Evolutionary conservation across 1,139 yeast genomes (phyloP), one percentile per base, ranked within the genome.

Genomic region (Debaryomyces subglobosus): DNA sequence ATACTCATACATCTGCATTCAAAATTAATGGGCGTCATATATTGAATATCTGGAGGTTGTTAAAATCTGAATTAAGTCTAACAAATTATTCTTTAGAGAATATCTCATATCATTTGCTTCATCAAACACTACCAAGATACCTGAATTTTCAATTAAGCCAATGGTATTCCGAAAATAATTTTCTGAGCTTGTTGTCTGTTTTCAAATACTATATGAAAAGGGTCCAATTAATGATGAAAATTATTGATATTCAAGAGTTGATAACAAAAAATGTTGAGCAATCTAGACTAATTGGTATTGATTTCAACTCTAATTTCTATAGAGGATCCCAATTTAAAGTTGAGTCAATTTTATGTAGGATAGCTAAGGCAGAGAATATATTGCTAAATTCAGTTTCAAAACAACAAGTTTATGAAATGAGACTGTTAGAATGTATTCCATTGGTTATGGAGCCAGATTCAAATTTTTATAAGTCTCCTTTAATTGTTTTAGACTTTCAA

Each of bases 261-360:
- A 74, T 94, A 1, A 75, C 85, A 6, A 77, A 85, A 56, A 89
- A 89, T 43, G 82, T 87, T 16, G 98, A 92, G 56, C 89, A 89
- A 63, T 90, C 97, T 0, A 74, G 97, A 41, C 67, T 94, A 34
- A 80, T 91, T 36, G 99, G 99, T 0, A 83, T 94, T 38, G 98
- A 94, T 59, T 94, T 91, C 64, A 81, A 85, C 61, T 90, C 97
- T 1, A 91, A 91, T 15, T 82, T 88, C 53, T 86, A 89, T 48
- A 71, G 99, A 52, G 99, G 99, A 0, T 91, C 98, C 0, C 99
- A 94, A 60, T 94, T 78, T 62, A 92, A 89, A 61, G 97, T 94
- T 3, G 99, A 94, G 61, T 88, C 97, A 0, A 77, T 92, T 38
- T 67, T 94, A 55, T 68, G 82, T 4, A 69, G 99, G 48, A 69